These are phyloP conservation scores for Mrakia frigida DNA, from an alignment of 768 basidiomycete genomes.

Conservation along the genomic window DNA sequence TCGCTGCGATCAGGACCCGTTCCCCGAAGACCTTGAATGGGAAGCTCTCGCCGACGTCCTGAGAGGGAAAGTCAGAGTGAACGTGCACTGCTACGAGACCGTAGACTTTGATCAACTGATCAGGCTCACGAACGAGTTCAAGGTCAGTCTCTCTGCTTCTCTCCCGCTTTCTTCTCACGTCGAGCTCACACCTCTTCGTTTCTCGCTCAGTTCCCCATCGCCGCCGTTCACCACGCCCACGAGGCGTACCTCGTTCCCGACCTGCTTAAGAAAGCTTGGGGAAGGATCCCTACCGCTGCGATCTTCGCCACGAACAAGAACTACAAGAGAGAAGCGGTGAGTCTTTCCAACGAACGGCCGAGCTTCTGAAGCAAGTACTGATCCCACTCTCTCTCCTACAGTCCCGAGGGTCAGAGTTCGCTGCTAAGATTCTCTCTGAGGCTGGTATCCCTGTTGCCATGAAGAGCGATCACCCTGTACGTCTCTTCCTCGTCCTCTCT, in stretches of 20 bases:
- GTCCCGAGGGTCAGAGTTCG: constrained; percentile 65
- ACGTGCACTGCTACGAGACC: constrained; percentile 29
- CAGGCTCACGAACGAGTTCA: constrained; percentile 74
- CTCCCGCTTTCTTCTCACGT: constrained; percentile 36
- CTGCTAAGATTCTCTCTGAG: constrained; percentile 65
- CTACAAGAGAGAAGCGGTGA: constrained; percentile 63
- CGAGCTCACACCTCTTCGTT: neutral
- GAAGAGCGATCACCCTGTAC: constrained; percentile 48
- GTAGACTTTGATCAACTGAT: constrained; percentile 38
- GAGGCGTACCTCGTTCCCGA: constrained; percentile 76
- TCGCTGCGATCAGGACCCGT: neutral
- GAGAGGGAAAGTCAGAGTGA: constrained; percentile 68
- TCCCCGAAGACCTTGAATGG: constrained; percentile 61
- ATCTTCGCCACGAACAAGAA: constrained; percentile 48
- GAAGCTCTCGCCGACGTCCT: constrained; percentile 61
- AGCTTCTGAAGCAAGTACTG: neutral
- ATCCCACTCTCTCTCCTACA: neutral
- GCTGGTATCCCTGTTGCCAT: constrained; percentile 64
- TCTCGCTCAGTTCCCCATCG: neutral
- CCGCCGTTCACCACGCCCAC: constrained; percentile 51
- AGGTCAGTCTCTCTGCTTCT: constrained; percentile 44
- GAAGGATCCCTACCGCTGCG: constrained; percentile 43
- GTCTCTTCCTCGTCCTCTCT: neutral
- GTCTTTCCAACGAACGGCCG: neutral
- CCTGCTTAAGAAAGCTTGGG: constrained; percentile 62